These are phyloP conservation scores for Opeltia flavorubescens DNA, from an alignment of 495 filamentous ascomycete genomes.

Conservation along the genomic window DNA sequence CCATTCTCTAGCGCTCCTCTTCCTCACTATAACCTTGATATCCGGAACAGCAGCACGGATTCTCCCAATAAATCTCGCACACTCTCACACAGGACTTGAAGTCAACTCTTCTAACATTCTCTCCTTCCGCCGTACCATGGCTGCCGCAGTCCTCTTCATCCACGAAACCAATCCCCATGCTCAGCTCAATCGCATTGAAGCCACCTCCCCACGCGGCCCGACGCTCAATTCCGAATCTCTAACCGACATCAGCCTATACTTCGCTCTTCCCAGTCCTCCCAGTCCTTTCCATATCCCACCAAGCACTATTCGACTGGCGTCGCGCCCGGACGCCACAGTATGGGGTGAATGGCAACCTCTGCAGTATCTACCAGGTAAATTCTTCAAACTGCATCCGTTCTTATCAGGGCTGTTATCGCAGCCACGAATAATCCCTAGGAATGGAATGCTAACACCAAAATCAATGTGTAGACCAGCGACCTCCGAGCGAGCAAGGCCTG, in stretches of 20 bases:
- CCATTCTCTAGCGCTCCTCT: too few species aligned
- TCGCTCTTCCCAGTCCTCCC: neutral
- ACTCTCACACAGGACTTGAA: neutral
- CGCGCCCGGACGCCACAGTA: neutral
- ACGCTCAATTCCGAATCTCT: neutral
- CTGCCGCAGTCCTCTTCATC: neutral
- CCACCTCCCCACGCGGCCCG: neutral
- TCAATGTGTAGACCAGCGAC: too few species aligned
- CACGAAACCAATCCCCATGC: neutral
- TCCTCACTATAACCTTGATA: too few species aligned
- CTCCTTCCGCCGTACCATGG: neutral
- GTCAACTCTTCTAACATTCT: neutral
- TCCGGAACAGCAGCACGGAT: too few species aligned
- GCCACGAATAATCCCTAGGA: too few species aligned
- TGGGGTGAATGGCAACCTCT: neutral
- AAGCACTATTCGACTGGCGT: neutral
- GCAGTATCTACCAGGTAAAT: neutral
- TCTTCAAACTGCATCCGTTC: too few species aligned
- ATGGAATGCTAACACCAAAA: too few species aligned
- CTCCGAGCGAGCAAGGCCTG: neutral
- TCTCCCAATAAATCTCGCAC: neutral
- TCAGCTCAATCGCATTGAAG: neutral
- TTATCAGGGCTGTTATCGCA: too few species aligned
- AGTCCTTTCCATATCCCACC: neutral
- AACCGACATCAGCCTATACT: neutral